Conservation (phyloP, 768 basidiomycete genomes). For the Pisolithus marmoratus region DNA sequence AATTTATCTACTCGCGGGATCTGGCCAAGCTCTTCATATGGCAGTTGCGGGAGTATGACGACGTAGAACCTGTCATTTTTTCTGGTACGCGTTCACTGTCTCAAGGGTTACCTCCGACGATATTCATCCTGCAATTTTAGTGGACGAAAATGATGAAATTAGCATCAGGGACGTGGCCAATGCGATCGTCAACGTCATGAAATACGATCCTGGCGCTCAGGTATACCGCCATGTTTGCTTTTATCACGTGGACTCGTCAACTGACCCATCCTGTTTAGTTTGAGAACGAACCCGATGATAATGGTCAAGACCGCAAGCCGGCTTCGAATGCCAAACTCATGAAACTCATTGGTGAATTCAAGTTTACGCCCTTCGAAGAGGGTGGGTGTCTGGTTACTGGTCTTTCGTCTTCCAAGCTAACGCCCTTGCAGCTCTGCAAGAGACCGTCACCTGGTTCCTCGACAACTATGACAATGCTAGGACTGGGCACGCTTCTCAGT, state of each 20-base stretch:
- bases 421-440: constrained; percentile 52
- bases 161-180: constrained; percentile 89
- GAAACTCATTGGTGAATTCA: constrained; percentile 68
- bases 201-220: constrained; percentile 70
- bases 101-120: not conserved
- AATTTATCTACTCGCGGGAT: constrained; percentile 96
- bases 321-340: constrained; percentile 89
- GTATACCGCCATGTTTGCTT: constrained; percentile 34
- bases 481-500: constrained; percentile 32
- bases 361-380: constrained; percentile 88
- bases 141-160: constrained; percentile 91
- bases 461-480: constrained; percentile 73
- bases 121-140: constrained; percentile 31
- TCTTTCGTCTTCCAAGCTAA: constrained; percentile 2
- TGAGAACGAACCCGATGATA: constrained; percentile 59
- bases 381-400: constrained; percentile 39
- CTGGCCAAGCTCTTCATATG: constrained; percentile 94
- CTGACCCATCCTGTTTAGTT: constrained; percentile 45
- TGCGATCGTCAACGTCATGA: constrained; percentile 81
- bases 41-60: constrained; percentile 85
- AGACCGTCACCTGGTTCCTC: constrained; percentile 83
- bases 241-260: not conserved
- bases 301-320: constrained; percentile 95
- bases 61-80: constrained; percentile 89
- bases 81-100: constrained; percentile 49